Evolutionary conservation across 371 early-diverging fungal species (phyloP).

Genomic region (Dentiscutata heterogama): DNA sequence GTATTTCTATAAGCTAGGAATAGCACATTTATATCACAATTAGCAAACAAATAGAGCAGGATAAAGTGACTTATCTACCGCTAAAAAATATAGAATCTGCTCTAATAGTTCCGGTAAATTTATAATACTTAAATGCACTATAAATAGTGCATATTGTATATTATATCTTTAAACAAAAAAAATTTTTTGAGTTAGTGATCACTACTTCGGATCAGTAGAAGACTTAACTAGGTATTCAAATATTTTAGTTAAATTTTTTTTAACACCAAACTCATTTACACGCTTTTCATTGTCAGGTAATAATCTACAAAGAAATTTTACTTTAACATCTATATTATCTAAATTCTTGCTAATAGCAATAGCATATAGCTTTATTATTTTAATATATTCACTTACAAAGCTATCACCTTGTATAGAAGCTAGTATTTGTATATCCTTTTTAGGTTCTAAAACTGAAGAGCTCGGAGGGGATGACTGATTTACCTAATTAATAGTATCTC

Average conservation of each 20-base stretch:
- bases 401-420: neutral
- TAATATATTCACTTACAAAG: slow-evolving; percentile 8
- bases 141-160: slow-evolving; percentile 25
- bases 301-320: slow-evolving; percentile 12
- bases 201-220: neutral
- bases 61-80: slow-evolving; percentile 28
- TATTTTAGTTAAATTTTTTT: neutral
- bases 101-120: slow-evolving; percentile 36
- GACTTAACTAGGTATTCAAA: neutral
- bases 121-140: neutral
- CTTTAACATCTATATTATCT: slow-evolving; percentile 16
- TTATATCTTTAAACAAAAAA: slow-evolving; percentile 25
- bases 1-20: slow-evolving; percentile 12
- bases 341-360: neutral
- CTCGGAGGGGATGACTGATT: neutral
- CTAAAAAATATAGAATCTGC: slow-evolving; percentile 37
- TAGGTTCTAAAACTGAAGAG: slow-evolving; percentile 30
- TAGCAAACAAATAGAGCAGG: slow-evolving; percentile 27
- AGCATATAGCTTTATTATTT: slow-evolving; percentile 33
- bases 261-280: neutral
- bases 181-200: neutral
- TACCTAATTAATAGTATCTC: slow-evolving; percentile 39
- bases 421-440: neutral
- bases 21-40: slow-evolving; percentile 20
- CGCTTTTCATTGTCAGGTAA: slow-evolving; percentile 1